Evolutionary conservation across 2,329 filamentous ascomycete genomes (phyloP), one percentile per base, ranked within the genome.

Genomic region (Periconia sp.): DNA sequence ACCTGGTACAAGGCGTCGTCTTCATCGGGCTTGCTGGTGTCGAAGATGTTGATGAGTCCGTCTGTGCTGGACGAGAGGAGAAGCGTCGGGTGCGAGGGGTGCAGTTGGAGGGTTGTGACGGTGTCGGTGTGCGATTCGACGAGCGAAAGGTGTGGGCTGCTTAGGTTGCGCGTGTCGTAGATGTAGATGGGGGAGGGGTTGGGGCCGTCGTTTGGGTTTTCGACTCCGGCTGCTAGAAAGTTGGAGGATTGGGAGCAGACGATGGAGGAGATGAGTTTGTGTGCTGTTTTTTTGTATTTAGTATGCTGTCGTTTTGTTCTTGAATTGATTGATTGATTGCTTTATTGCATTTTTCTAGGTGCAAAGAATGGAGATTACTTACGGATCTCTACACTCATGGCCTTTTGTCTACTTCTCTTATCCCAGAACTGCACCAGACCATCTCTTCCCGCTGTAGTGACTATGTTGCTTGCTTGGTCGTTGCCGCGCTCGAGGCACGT

Each of bases 61-160:
- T 94, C 90, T 14, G 89, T 93, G 37, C 88, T 91, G 42, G 88
- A 89, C 1, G 89, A 91, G 11, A 93, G 79, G 6, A 93, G 81
- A 15, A 89, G 76, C 43, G 82, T 79, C 0, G 83, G 79, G 46
- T 82, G 77, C 2, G 73, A 76, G 0, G 86, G 85, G 70, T 90
- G 86, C 63, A 86, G 85, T 65, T 80, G 77, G 1, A 87, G 73
- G 61, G 82, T 80, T 2, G 85, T 87, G 50, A 87, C 78, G 51
- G 85, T 84, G 65, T 87, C 85, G 50, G 76, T 80, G 54, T 81
- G 79, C 3, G 75, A 78, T 53, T 81, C 79, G 19, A 71, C 65
- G 55, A 77, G 77, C 27, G 71, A 65, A 20, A 76, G 68, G 3
- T 72, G 53, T 5, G 78, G 75, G 6, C 56, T 56, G 19, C 63